A percentile compares a stretch with the other conserved stretches of the same genome.
Evolutionary conservation across 1,284 basidiomycete species (phyloP).

Genomic region (Abortiporus biennis): DNA sequence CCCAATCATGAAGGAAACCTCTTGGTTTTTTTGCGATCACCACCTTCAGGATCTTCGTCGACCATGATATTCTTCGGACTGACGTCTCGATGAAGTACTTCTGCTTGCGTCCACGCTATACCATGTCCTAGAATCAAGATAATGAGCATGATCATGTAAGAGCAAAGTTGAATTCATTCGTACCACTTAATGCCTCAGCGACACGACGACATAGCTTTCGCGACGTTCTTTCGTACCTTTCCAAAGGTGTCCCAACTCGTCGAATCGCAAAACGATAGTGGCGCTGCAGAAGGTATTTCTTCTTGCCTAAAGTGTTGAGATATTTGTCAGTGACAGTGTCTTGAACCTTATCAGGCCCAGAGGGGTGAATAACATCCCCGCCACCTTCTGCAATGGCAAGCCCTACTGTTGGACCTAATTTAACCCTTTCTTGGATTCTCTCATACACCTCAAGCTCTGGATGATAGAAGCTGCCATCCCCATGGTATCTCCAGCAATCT

Average conservation of each 20-base stretch:
- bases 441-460: not conserved
- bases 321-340: not conserved
- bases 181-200: no score
- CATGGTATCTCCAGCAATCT: not conserved
- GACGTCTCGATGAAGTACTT: constrained; percentile 3
- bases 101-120: not conserved
- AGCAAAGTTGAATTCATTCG: no score
- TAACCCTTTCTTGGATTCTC: not conserved
- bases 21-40: no score
- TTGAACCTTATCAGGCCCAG: no score
- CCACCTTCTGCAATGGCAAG: constrained; percentile 24
- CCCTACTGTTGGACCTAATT: no score
- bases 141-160: no score
- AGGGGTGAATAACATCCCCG: not conserved
- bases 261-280: constrained; percentile 5
- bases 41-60: not conserved
- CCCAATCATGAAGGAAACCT: constrained; percentile 1
- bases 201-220: no score
- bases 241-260: no score
- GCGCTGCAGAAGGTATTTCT: not conserved
- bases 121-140: no score
- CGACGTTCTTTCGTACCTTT: no score
- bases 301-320: not conserved
- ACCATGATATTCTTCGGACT: constrained; percentile 3
- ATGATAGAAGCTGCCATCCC: not conserved